Conservation (phyloP, 305 asterid species). For the Salvia sclarea region DNA sequence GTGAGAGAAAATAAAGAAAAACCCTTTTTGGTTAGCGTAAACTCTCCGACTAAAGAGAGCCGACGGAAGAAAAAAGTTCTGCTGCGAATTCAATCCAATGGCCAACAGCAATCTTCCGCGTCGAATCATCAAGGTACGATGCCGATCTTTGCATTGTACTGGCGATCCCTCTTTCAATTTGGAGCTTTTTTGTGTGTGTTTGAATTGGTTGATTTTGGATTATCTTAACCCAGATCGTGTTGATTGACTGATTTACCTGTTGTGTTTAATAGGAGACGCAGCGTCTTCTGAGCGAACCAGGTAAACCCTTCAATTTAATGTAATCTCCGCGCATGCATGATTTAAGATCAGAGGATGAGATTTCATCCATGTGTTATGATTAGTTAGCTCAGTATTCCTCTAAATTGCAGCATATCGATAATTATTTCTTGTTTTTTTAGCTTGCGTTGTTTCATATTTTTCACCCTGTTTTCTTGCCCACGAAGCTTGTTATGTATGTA, state of each 20-base stretch:
- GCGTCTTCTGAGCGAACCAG: conserved; percentile 98
- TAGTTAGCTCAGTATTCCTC: background rate
- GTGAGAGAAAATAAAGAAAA: conserved; percentile 36
- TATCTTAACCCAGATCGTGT: conserved; percentile 3
- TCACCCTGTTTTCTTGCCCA: background rate
- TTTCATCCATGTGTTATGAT: background rate
- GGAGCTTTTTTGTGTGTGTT: background rate
- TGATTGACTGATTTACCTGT: conserved; percentile 21
- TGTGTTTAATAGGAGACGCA: conserved; percentile 75
- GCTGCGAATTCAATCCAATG: conserved; percentile 51
- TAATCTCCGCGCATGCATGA: conserved; percentile 23
- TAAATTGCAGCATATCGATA: background rate
- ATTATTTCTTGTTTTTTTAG: background rate
- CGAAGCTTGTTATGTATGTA: background rate
- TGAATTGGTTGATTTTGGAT: conserved; percentile 28
- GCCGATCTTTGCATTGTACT: conserved; percentile 46
- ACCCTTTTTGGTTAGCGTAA: conserved; percentile 44
- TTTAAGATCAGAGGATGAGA: conserved; percentile 3
- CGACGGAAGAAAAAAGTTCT: conserved; percentile 15
- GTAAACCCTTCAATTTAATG: conserved; percentile 34
- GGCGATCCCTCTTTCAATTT: conserved; percentile 41
- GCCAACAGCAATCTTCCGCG: conserved; percentile 90
- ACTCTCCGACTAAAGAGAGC: conserved; percentile 42
- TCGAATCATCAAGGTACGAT: conserved; percentile 79
- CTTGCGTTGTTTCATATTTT: background rate